phyloP scores from a whole-genome alignment of 805 yeast species.

The Millerago galiae region DNA sequence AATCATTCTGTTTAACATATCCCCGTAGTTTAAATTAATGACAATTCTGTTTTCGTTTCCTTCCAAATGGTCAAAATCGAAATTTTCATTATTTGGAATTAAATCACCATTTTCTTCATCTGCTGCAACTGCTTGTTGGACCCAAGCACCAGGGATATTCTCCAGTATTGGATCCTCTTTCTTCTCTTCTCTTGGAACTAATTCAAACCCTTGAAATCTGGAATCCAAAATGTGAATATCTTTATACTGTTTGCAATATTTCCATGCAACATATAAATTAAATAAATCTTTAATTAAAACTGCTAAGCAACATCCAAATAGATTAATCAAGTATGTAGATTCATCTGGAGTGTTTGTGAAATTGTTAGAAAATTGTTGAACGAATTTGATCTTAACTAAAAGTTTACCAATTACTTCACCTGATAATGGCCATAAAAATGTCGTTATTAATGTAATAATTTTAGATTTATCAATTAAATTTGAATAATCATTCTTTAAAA shows the following conservation, averaged over 20 bases:
- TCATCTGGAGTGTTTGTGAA: conserved; percentile 32
- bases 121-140: background rate
- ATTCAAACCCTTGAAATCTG: conserved; percentile 7
- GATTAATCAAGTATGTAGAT: conserved; percentile 26
- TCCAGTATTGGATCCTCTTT: background rate
- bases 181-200: background rate
- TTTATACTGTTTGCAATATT: conserved; percentile 23
- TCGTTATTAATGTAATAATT: conserved; percentile 14
- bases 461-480: conserved; percentile 14
- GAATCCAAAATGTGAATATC: conserved; percentile 17
- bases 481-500: conserved; percentile 26
- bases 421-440: conserved; percentile 23
- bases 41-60: too few relatives aligned
- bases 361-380: conserved; percentile 18
- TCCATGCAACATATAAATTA: conserved; percentile 28
- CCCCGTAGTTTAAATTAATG: background rate
- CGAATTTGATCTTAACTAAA: conserved; percentile 18
- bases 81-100: too few relatives aligned
- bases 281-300: conserved; percentile 27
- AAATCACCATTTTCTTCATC: background rate
- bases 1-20: background rate
- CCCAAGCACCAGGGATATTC: background rate
- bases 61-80: too few relatives aligned
- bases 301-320: conserved; percentile 28
- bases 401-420: conserved; percentile 24